These are phyloP conservation scores for Daldinia loculata DNA, from an alignment of 495 filamentous ascomycete species.

Conservation along the genomic window DNA sequence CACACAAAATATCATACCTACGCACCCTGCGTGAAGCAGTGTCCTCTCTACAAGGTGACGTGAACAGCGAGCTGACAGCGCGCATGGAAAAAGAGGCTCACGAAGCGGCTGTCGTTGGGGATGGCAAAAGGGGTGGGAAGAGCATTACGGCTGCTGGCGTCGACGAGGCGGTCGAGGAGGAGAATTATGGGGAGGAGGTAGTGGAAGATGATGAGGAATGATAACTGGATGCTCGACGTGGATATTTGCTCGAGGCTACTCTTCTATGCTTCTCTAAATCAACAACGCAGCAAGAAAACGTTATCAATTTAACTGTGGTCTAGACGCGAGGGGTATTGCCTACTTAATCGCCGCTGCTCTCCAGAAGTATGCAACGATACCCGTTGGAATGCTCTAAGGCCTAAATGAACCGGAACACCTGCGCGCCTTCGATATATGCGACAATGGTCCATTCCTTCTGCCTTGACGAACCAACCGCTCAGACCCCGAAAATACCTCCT, in stretches of 20 bases:
- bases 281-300: conserved; percentile 1
- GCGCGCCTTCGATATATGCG: conserved; percentile 15
- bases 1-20: conserved; percentile 73
- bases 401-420: conserved; percentile 22
- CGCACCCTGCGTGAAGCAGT: conserved; percentile 68
- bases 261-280: neutral
- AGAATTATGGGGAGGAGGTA: conserved; percentile 86
- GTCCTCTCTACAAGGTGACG: conserved; percentile 68
- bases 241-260: neutral
- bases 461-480: neutral
- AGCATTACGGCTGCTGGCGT: conserved; percentile 15
- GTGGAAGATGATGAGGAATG: conserved; percentile 55
- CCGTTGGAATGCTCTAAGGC: conserved; percentile 2
- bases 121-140: conserved; percentile 44
- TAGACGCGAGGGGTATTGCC: conserved; percentile 18
- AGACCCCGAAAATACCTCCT: conserved; percentile 19
- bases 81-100: conserved; percentile 83
- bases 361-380: conserved; percentile 18
- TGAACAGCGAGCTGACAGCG: conserved; percentile 85
- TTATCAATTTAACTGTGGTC: conserved; percentile 26
- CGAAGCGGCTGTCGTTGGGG: conserved; percentile 66
- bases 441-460: neutral
- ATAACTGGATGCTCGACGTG: neutral
- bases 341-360: conserved; percentile 20
- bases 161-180: conserved; percentile 68